Evolutionary conservation across 139 green algal genomes (phyloP).

Genomic region (Picochlorum sp.): DNA sequence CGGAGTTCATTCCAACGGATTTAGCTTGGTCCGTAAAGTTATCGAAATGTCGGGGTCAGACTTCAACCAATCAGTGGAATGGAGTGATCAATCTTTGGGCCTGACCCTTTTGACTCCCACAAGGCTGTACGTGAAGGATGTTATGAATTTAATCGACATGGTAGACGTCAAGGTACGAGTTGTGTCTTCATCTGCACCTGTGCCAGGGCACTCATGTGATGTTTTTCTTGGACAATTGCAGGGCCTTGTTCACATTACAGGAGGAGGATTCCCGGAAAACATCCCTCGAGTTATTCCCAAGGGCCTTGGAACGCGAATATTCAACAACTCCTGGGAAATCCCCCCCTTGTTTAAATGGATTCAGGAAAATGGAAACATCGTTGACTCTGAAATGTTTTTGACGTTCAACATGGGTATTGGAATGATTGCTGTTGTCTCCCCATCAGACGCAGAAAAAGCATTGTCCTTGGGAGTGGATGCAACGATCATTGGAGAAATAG

Average conservation of each 20-base stretch:
- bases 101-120: slow-evolving; percentile 60
- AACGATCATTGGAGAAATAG: slow-evolving; percentile 36
- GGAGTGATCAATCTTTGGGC: slow-evolving; percentile 49
- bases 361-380: slow-evolving; percentile 67
- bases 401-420: slow-evolving; percentile 99
- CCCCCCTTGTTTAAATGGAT: slow-evolving; percentile 70
- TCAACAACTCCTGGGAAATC: slow-evolving; percentile 55
- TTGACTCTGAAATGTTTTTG: slow-evolving; percentile 82
- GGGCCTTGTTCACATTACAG: slow-evolving; percentile 94
- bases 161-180: slow-evolving; percentile 38
- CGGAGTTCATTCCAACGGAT: slow-evolving; percentile 95
- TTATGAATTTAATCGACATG: slow-evolving; percentile 44
- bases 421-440: slow-evolving; percentile 76
- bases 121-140: slow-evolving; percentile 49
- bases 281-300: slow-evolving; percentile 89
- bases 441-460: slow-evolving; percentile 35
- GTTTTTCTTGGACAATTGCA: slow-evolving; percentile 5
- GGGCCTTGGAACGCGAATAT: slow-evolving; percentile 57
- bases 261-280: slow-evolving; percentile 96
- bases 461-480: slow-evolving; percentile 17
- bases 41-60: slow-evolving; percentile 40
- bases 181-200: neutral
- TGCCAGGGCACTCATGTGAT: neutral
- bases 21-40: slow-evolving; percentile 87
- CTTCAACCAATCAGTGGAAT: slow-evolving; percentile 55